These are phyloP conservation scores for Pseudisothecium myosuroides DNA, from an alignment of 225 moss, liverwort and hornwort species.

Conservation along the genomic window DNA sequence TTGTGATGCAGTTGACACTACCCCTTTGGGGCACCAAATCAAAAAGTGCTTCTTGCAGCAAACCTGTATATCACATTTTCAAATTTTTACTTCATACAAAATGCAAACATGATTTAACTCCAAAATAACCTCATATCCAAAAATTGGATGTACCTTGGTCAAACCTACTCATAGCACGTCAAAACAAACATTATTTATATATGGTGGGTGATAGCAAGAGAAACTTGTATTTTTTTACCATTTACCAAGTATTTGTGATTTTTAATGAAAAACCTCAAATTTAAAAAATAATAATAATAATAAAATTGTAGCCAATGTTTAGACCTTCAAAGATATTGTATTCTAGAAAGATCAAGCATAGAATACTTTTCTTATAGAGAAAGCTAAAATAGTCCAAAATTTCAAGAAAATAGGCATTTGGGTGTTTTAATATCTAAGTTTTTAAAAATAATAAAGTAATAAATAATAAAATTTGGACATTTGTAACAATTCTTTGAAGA, in stretches of 20 bases:
- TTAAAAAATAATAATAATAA: not conserved
- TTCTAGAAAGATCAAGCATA: not conserved
- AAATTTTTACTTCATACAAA: not conserved
- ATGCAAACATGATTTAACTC: not conserved
- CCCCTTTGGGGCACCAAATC: accelerated
- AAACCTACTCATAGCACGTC: accelerated
- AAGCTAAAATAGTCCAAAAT: not conserved
- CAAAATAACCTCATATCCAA: not conserved
- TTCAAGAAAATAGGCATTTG: not conserved
- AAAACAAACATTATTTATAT: not conserved
- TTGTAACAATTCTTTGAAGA: not conserved
- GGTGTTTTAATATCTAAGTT: not conserved
- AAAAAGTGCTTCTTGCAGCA: not conserved
- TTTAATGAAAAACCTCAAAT: not conserved
- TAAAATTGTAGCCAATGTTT: not conserved
- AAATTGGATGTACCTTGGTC: not conserved
- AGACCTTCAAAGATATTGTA: not conserved
- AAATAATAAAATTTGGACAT: not conserved
- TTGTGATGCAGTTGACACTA: not conserved
- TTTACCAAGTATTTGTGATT: not conserved
- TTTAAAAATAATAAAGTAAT: not conserved
- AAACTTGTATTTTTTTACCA: not conserved
- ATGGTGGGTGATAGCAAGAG: not conserved
- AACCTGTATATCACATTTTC: accelerated
- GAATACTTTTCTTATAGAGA: not conserved